Conservation (phyloP, 805 yeast genomes). For the Kuraishia cidri region DNA sequence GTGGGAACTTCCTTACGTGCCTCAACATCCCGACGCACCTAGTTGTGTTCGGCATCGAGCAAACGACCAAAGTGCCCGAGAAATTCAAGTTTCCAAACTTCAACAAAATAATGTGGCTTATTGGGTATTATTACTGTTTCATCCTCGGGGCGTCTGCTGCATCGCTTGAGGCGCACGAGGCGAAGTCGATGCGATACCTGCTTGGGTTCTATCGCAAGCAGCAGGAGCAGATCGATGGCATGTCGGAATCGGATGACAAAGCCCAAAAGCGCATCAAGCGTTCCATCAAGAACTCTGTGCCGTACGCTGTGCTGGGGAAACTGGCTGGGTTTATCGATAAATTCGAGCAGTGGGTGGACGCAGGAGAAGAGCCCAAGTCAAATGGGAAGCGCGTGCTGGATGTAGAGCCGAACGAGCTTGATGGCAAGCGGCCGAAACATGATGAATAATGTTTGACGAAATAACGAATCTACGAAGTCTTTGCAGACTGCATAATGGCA, state of each 20-base stretch:
- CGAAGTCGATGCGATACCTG: slow-evolving; percentile 7
- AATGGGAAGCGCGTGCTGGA: too few species aligned
- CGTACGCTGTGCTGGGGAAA: slow-evolving; percentile 15
- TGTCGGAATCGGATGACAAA: slow-evolving; percentile 6
- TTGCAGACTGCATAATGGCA: too few species aligned
- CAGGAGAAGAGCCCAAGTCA: too few species aligned
- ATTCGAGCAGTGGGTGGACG: slow-evolving; percentile 14
- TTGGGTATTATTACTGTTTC: slow-evolving; percentile 37
- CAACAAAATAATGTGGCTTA: slow-evolving; percentile 59
- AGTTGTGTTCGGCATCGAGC: slow-evolving; percentile 53
- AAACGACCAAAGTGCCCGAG: slow-evolving; percentile 60
- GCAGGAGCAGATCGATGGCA: slow-evolving; percentile 7
- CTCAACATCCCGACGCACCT: slow-evolving; percentile 57
- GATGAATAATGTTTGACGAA: too few species aligned
- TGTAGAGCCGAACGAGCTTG: too few species aligned
- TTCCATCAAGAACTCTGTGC: slow-evolving; percentile 11
- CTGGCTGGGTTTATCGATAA: slow-evolving; percentile 11
- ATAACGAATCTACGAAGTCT: too few species aligned
- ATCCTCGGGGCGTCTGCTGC: slow-evolving; percentile 2
- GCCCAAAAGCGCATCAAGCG: slow-evolving; percentile 6
- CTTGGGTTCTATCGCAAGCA: slow-evolving; percentile 14
- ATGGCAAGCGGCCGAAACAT: too few species aligned
- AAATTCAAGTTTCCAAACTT: slow-evolving; percentile 76
- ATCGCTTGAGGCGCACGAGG: too few species aligned
- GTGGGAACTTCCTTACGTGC: slow-evolving; percentile 78